Conservation (phyloP, 352 stramenopile species). For the Globisporangium perplexum region DNA sequence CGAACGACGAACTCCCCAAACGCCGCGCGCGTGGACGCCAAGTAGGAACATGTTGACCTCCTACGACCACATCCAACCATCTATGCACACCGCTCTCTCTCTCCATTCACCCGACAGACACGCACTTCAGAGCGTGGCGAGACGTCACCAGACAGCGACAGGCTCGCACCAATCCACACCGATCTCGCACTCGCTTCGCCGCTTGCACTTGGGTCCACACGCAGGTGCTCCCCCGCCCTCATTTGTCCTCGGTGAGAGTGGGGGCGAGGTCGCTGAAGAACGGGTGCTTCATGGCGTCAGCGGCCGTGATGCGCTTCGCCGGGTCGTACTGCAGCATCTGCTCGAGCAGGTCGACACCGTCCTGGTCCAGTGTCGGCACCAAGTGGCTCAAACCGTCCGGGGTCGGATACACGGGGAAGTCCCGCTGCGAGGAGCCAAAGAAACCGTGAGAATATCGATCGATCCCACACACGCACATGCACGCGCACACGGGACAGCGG, state of each 20-base stretch:
- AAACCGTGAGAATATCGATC: no score
- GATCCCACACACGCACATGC: no score
- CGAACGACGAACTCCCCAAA: no score
- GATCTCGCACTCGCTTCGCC: not conserved
- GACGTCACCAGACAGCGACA: not conserved
- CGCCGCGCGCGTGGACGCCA: no score
- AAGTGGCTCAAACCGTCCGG: constrained; percentile 86
- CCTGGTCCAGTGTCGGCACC: constrained; percentile 87
- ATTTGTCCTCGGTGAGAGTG: constrained; percentile 56
- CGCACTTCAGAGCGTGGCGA: not conserved
- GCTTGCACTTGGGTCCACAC: not conserved
- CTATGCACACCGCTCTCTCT: not conserved
- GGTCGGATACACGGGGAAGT: constrained; percentile 90
- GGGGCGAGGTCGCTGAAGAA: constrained; percentile 95
- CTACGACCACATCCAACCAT: not conserved
- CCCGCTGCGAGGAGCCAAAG: constrained; percentile 55
- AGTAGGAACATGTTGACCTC: not conserved
- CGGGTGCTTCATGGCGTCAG: constrained; percentile 94
- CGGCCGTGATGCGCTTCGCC: constrained; percentile 90
- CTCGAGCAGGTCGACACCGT: constrained; percentile 91
- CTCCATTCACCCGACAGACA: not conserved
- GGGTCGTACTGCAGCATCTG: constrained; percentile 89
- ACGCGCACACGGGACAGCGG: no score
- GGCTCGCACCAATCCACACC: not conserved
- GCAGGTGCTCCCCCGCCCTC: no score